phyloP scores from a whole-genome alignment of 331 rosid genomes.

The Saraca asoca region DNA sequence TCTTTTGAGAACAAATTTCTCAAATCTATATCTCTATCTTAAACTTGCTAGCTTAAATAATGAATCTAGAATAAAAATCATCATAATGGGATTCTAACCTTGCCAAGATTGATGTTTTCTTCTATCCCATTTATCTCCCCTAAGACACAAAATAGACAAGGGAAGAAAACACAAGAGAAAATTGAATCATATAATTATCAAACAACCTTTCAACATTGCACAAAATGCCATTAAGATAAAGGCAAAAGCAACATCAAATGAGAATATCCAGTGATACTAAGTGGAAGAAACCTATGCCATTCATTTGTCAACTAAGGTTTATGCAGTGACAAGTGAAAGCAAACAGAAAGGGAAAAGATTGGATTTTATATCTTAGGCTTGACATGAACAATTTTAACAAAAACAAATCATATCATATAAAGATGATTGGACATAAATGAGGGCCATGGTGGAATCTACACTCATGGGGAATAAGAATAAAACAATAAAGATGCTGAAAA shows the following conservation, averaged over 20 bases:
- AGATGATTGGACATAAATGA: slow-evolving; percentile 9
- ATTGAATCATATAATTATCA: slow-evolving; percentile 23
- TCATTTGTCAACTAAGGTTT: slow-evolving; percentile 1
- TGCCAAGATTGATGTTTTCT: too few species aligned
- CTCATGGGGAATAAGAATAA: slow-evolving; percentile 1
- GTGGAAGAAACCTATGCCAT: not conserved
- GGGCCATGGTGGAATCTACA: not conserved
- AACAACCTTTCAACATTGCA: slow-evolving; percentile 15
- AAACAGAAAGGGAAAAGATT: slow-evolving; percentile 11
- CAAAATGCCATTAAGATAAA: not conserved
- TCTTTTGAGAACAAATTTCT: too few species aligned
- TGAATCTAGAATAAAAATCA: too few species aligned
- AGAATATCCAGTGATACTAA: not conserved
- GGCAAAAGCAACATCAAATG: slow-evolving; percentile 6
- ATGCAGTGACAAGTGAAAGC: slow-evolving; percentile 14
- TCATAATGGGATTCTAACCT: too few species aligned
- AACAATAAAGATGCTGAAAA: slow-evolving; percentile 28
- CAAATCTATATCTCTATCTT: too few species aligned
- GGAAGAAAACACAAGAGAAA: slow-evolving; percentile 7
- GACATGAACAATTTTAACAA: slow-evolving; percentile 7
- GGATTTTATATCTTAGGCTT: not conserved
- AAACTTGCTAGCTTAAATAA: too few species aligned
- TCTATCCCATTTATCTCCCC: too few species aligned
- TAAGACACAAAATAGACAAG: slow-evolving; percentile 12
- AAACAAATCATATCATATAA: not conserved